Evolutionary conservation across 495 filamentous ascomycete genomes (phyloP).

Genomic region (Paragyromitra xinjiangensis): DNA sequence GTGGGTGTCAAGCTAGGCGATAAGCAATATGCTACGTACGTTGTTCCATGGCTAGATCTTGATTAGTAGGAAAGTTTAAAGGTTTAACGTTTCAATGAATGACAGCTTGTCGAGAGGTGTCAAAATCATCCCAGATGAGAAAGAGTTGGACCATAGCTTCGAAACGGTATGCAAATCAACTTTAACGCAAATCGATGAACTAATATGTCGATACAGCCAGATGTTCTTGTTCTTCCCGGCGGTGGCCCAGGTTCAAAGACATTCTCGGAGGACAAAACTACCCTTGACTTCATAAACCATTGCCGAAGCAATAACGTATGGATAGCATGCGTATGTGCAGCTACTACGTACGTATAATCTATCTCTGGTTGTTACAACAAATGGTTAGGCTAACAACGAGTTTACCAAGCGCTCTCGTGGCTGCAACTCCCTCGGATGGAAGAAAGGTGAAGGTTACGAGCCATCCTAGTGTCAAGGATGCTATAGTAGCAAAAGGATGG

Average conservation of each 20-base stretch:
- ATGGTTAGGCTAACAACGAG: not conserved
- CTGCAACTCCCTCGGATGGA: slow-evolving; percentile 25
- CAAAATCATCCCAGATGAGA: slow-evolving; percentile 45
- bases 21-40: slow-evolving; percentile 32
- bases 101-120: slow-evolving; percentile 42
- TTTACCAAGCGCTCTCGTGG: slow-evolving; percentile 35
- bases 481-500: slow-evolving; percentile 46
- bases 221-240: slow-evolving; percentile 47
- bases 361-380: not conserved
- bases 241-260: slow-evolving; percentile 48
- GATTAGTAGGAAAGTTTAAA: not conserved
- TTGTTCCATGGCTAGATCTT: not conserved
- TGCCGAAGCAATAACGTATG: slow-evolving; percentile 25
- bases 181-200: not conserved
- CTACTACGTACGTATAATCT: slow-evolving; percentile 31
- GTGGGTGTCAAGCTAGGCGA: slow-evolving; percentile 31
- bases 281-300: slow-evolving; percentile 34
- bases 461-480: slow-evolving; percentile 49
- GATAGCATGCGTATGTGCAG: slow-evolving; percentile 45
- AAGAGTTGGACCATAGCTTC: slow-evolving; percentile 9
- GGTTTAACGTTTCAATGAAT: not conserved
- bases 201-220: slow-evolving; percentile 16
- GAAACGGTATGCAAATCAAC: not conserved
- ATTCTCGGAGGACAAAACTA: slow-evolving; percentile 39
- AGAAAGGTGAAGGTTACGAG: slow-evolving; percentile 47